Evolutionary conservation across 2,329 filamentous ascomycete species (phyloP).

Genomic region (Sporothrix curviconia): DNA sequence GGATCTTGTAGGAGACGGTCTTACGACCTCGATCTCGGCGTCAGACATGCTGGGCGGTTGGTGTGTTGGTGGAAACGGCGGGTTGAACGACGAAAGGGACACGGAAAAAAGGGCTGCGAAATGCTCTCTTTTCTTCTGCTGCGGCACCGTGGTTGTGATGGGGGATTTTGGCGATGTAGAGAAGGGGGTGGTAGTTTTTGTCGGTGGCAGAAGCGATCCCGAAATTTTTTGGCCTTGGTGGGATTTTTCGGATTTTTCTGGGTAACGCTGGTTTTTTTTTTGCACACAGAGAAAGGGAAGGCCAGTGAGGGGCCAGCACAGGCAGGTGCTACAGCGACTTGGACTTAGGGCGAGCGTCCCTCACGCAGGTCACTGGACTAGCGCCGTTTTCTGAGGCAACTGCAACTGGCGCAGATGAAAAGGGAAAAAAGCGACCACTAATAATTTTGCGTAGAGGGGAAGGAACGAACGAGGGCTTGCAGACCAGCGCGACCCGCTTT

Average conservation of each 20-base stretch:
- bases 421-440: not conserved
- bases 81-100: slow-evolving; percentile 21
- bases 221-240: slow-evolving; percentile 15
- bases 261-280: slow-evolving; percentile 13
- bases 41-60: slow-evolving; percentile 69
- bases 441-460: not conserved
- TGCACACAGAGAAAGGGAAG: slow-evolving; percentile 5
- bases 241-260: slow-evolving; percentile 9
- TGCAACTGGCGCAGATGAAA: not conserved
- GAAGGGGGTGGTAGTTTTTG: slow-evolving; percentile 10
- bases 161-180: slow-evolving; percentile 3
- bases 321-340: not conserved
- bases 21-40: slow-evolving; percentile 93
- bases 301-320: not conserved
- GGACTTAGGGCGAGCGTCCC: slow-evolving; percentile 7
- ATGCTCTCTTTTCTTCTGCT: slow-evolving; percentile 13
- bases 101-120: slow-evolving; percentile 5
- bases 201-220: slow-evolving; percentile 4
- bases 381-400: too few relatives aligned
- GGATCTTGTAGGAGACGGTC: slow-evolving; percentile 65
- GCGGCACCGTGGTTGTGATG: slow-evolving; percentile 12
- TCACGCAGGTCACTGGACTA: not conserved
- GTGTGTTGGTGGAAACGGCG: slow-evolving; percentile 21
- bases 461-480: slow-evolving; percentile 9
- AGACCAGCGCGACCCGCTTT: not conserved